Base-by-base conservation (phyloP, 2,329 filamentous ascomycete species). In the Aspergillus candidus region DNA sequence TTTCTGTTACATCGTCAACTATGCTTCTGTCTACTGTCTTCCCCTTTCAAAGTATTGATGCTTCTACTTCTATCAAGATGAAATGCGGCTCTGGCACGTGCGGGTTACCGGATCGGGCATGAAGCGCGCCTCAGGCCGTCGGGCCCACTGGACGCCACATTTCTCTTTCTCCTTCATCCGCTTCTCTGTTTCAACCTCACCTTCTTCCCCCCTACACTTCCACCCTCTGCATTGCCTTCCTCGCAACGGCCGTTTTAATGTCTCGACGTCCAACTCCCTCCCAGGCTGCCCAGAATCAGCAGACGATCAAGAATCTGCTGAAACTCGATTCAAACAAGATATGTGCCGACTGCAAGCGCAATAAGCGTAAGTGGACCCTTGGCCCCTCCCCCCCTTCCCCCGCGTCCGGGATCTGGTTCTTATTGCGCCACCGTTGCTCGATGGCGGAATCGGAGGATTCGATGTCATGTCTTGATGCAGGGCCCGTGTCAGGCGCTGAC, bases 271-370 rank as follows among this genome's bases (percentile, higher is more conserved):
- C 87, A 63, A 83, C 82, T 53, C 86, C 88, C 55, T 88, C 94
- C 71, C 83, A 88, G 69, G 87, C 89, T 60, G 90, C 90, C 61
- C 86, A 94, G 72, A 98, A 98, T 72, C 84, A 88, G 68, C 82
- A 84, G 66, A 94, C 89, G 35, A 88, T 98, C 69, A 97, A 97
- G 76, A 89, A 80, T 64, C 79, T 98, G 57, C 76, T 97, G 66
- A 98, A 97, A 73, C 74, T 98, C 56, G 91, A 97, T 63, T 74
- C 82, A 51, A 98, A 98, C 75, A 98, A 98, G 75, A 82, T 86
- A 64, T 98, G 93, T 76, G 88, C 91, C 49, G 93, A 98, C 70
- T 98, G 93, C 80, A 98, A 98, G 77, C 83, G 86, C 67, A 98
- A 97, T 76, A 98, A 97, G 70, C 93, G 90, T 94, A 70, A 56